Conservation (phyloP, 345 rosid species). For the Citrus maxima region DNA sequence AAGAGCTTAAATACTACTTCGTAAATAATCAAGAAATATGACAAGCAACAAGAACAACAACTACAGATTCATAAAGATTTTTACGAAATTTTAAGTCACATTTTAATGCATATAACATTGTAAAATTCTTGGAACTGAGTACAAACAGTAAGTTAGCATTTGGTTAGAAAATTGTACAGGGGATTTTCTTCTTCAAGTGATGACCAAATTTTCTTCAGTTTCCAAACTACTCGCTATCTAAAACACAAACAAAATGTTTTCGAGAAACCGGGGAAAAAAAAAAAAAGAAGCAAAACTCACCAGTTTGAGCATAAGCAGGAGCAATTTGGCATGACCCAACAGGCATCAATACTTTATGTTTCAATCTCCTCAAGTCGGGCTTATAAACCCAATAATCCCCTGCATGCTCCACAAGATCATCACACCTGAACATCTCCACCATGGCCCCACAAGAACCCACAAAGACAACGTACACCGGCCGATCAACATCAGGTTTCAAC, state of each 20-base stretch:
- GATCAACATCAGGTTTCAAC: conserved; percentile 10
- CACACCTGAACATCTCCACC: conserved; percentile 76
- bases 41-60: too few species aligned
- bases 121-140: not conserved
- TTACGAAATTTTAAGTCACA: not conserved
- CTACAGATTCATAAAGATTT: too few species aligned
- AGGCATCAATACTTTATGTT: conserved; percentile 72
- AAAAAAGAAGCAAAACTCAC: conserved; percentile 26
- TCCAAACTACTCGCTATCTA: not conserved
- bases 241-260: not conserved
- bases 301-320: conserved; percentile 37
- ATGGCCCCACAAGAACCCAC: conserved; percentile 73
- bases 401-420: conserved; percentile 51
- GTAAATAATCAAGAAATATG: too few species aligned
- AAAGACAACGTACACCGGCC: conserved; percentile 50
- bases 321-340: conserved; percentile 82
- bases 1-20: too few species aligned
- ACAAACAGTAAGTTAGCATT: not conserved
- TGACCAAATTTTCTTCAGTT: not conserved
- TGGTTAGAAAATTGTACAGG: not conserved
- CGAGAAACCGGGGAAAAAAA: not conserved
- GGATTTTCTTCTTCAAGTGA: too few species aligned
- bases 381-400: conserved; percentile 70
- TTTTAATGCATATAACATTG: too few species aligned
- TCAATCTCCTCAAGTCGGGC: conserved; percentile 48